A percentile compares a stretch with the other conserved stretches of the same genome.
Conservation (phyloP, 352 stramenopile genomes). For the Aphanomyces invadans region DNA sequence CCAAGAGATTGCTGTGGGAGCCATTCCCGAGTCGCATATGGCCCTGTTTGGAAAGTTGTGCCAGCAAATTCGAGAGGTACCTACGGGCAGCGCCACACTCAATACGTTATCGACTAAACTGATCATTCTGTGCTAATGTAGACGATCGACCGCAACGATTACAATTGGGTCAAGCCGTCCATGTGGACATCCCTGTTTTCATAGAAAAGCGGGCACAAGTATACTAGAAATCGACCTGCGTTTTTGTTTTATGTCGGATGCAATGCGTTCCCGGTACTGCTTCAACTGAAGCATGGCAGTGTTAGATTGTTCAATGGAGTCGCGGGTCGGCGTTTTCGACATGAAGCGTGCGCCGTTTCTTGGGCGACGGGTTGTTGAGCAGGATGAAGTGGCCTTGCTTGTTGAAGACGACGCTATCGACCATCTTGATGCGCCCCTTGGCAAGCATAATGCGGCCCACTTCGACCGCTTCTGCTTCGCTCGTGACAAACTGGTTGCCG, state of each 20-base stretch:
- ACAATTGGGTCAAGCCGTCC: slow-evolving; percentile 91
- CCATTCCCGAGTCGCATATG: slow-evolving; percentile 53
- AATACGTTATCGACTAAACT: too few species aligned
- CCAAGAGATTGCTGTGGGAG: slow-evolving; percentile 23
- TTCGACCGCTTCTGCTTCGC: slow-evolving; percentile 16
- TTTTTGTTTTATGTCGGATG: not conserved
- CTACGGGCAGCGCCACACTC: too few species aligned
- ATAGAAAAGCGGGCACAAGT: not conserved
- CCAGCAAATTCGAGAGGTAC: slow-evolving; percentile 65
- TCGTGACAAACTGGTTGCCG: not conserved
- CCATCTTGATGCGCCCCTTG: slow-evolving; percentile 9
- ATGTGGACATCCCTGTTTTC: slow-evolving; percentile 85
- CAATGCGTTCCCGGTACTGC: not conserved
- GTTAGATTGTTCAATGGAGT: too few species aligned
- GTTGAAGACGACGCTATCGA: not conserved
- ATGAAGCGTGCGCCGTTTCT: too few species aligned
- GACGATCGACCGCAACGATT: slow-evolving; percentile 79
- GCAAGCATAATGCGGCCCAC: slow-evolving; percentile 9
- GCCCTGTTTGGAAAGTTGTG: slow-evolving; percentile 73
- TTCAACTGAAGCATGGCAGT: too few species aligned
- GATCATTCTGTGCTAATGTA: slow-evolving; percentile 23
- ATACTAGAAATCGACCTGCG: too few species aligned
- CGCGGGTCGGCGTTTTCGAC: not conserved
- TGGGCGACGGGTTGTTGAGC: not conserved
- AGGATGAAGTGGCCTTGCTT: not conserved